A percentile compares a stretch with the other conserved stretches of the same genome.
phyloP scores from a whole-genome alignment of 1,284 basidiomycete genomes.

The Rhodotorula sp. region DNA sequence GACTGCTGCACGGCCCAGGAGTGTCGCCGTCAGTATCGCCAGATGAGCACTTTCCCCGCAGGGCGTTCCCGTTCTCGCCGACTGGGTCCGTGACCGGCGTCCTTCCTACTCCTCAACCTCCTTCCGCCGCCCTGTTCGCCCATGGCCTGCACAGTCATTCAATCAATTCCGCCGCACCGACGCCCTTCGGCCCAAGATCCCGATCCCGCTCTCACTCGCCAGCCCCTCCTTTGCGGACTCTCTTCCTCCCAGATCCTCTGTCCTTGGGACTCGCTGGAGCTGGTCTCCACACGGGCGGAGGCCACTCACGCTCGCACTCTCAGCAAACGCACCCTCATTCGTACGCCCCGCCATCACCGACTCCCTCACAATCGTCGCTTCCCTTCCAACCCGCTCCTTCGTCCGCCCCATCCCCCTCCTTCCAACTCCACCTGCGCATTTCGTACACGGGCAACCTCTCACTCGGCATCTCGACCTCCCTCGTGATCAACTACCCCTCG shows the following conservation, averaged over 20 bases:
- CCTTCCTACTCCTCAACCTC: slow-evolving; percentile 3
- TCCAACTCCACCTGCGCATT: slow-evolving; percentile 54
- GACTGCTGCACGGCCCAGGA: too few relatives aligned
- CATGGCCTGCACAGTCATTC: slow-evolving; percentile 6
- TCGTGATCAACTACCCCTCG: slow-evolving; percentile 94
- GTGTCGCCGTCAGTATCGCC: too few relatives aligned
- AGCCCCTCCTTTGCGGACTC: background rate
- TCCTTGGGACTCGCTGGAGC: too few relatives aligned
- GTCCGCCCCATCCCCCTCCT: slow-evolving; percentile 40
- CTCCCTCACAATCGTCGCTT: slow-evolving; percentile 7
- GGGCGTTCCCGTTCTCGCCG: background rate
- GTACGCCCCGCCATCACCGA: background rate
- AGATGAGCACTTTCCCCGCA: background rate
- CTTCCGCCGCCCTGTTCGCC: slow-evolving; percentile 28
- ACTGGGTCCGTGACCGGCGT: background rate
- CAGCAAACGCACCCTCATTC: slow-evolving; percentile 20
- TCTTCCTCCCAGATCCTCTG: background rate
- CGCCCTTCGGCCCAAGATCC: slow-evolving; percentile 1
- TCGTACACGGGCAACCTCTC: slow-evolving; percentile 52
- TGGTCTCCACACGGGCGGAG: too few relatives aligned
- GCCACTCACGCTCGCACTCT: background rate
- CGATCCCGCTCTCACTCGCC: slow-evolving; percentile 4
- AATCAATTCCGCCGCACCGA: background rate
- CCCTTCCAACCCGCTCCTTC: slow-evolving; percentile 3
- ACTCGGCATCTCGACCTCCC: slow-evolving; percentile 77